phyloP scores from a whole-genome alignment of 2,329 filamentous ascomycete genomes.

The Xylaria sp. region DNA sequence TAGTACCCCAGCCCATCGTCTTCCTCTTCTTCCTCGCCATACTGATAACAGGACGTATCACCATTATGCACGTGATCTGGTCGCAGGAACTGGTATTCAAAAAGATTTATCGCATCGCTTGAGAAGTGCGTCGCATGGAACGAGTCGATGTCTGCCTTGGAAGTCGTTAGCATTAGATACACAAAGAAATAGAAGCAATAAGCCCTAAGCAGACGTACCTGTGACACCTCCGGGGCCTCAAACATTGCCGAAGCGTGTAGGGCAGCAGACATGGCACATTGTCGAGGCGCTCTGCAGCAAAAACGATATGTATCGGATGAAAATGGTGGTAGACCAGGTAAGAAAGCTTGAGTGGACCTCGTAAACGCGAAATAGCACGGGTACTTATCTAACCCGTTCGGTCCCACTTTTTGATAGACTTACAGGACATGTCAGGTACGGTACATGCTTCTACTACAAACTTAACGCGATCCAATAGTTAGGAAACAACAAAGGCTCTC shows the following conservation, averaged over 20 bases:
- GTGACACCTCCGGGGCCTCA: slow-evolving; percentile 52
- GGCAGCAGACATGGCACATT: slow-evolving; percentile 42
- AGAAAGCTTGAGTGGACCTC: slow-evolving; percentile 22
- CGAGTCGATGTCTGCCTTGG: slow-evolving; percentile 67
- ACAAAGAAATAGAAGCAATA: neutral
- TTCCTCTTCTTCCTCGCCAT: slow-evolving; percentile 52
- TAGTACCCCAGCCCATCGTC: slow-evolving; percentile 85
- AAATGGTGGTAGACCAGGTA: neutral
- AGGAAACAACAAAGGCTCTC: neutral
- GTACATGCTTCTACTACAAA: neutral
- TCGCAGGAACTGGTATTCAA: slow-evolving; percentile 59
- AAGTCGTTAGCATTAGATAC: slow-evolving; percentile 43
- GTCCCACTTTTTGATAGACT: slow-evolving; percentile 23
- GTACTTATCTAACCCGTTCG: neutral
- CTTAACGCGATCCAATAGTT: neutral
- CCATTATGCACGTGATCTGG: slow-evolving; percentile 43
- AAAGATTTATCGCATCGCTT: slow-evolving; percentile 56
- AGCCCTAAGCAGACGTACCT: slow-evolving; percentile 46
- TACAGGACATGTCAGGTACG: neutral
- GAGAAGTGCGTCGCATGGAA: slow-evolving; percentile 73
- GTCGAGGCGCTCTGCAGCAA: slow-evolving; percentile 1
- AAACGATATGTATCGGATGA: neutral
- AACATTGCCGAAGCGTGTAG: slow-evolving; percentile 36
- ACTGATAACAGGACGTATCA: slow-evolving; percentile 45
- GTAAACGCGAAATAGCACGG: neutral